Conservation (phyloP, 2,329 filamentous ascomycete genomes). For the Aureobasidium pullulans region DNA sequence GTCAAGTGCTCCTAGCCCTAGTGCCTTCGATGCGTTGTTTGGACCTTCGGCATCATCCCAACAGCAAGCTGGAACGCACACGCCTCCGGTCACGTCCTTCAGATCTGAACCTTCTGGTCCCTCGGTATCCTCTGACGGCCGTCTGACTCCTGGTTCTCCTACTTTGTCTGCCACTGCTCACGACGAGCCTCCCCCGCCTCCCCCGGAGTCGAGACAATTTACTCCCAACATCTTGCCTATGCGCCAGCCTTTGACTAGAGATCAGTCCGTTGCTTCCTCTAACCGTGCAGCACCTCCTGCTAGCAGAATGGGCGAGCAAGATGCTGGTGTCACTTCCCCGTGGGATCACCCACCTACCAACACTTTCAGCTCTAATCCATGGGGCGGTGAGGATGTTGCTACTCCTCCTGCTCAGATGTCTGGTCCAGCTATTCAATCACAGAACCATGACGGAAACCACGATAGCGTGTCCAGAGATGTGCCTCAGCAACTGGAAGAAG, state of each 20-base stretch:
- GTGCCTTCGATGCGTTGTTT: conserved; percentile 31
- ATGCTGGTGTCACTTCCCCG: conserved; percentile 3
- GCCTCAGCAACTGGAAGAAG: conserved; percentile 38
- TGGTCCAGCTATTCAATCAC: conserved; percentile 53
- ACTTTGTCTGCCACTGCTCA: conserved; percentile 45
- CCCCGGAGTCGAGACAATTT: conserved; percentile 68
- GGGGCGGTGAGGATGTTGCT: conserved; percentile 3
- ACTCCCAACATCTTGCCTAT: conserved; percentile 71
- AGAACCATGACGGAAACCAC: not conserved
- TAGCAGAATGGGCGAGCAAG: conserved; percentile 21
- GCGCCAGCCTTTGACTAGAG: conserved; percentile 45
- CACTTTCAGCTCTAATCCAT: not conserved
- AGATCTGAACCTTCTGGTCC: conserved; percentile 39
- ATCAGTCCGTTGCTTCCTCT: conserved; percentile 67
- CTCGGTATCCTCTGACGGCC: conserved; percentile 32
- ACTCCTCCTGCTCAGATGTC: conserved; percentile 55
- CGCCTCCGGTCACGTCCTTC: conserved; percentile 54
- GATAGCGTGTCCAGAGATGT: conserved; percentile 18
- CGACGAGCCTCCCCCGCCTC: conserved; percentile 56
- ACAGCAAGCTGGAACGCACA: conserved; percentile 26
- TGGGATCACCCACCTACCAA: conserved; percentile 4
- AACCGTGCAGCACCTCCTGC: conserved; percentile 26
- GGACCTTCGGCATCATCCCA: conserved; percentile 35
- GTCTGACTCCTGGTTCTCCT: conserved; percentile 58
- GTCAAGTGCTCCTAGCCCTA: conserved; percentile 24